Base-by-base conservation (phyloP, 176 grass and related monocot species). In the Secale cereale region DNA sequence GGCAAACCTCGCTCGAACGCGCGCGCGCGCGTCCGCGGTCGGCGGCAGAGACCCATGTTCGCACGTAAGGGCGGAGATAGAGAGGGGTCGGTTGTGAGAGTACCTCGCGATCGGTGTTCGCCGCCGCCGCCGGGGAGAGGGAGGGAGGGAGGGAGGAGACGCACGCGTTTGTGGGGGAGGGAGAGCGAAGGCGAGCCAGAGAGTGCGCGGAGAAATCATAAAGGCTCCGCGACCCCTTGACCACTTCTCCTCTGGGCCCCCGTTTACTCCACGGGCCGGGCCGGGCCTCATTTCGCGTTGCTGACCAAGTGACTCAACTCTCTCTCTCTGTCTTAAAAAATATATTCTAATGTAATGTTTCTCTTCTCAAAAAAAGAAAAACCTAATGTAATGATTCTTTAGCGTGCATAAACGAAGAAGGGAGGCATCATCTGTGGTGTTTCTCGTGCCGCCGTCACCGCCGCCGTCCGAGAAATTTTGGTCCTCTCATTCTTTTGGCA, bases 51-150 rank as follows among this genome's bases (percentile, higher is more conserved):
- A 3, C 3, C 2, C 22, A 2, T 20, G 48, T 23, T 57, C 3
- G 9, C 7, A 29, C 6, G 6, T 20, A 56, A 11, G 40, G 41
- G 12, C 12, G 22, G 20, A 12, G 31, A 2, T 7, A 46, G 28
- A 30, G 76, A 5, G 11, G 12, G 0, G 40, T 0, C 40, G 41
- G 41, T 26, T 13, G 11, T 3, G 56, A 25, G 32, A 16, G 4
- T 78, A 78, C 76, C 76, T 78, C 56, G 76, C 22, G 57, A 40
- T 27, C 14, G 32, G 76, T 56, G 33, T 60, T 62, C 56, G 76
- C 39, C 30, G 30, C 74, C 75, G 75, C 74, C 25, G 70, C 25
- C 67, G 31, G 14, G 6, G 31, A 33, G 32, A 15, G n/a, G 37
- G 36, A 41, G 11, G n/a, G 36, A 41, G 11, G n/a, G 67, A 70